Base-by-base conservation (phyloP, 345 rosid species). In the Salix brachista region DNA sequence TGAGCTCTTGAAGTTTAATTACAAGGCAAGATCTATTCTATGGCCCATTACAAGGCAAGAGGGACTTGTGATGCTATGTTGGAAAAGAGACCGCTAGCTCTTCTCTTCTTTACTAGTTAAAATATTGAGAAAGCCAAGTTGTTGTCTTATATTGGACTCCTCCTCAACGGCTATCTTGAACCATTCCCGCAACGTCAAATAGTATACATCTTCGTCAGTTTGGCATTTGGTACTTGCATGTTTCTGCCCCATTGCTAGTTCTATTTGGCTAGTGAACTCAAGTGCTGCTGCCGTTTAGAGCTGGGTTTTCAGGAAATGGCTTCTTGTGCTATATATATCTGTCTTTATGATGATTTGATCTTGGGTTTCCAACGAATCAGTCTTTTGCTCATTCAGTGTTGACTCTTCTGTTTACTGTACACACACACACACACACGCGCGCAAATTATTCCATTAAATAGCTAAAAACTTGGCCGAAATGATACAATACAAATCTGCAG, bases 391-490 rank as follows among this genome's bases (percentile, higher is more conserved):
- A 18, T 50, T 50, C 56, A 50, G n/a, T 50, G 8, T 18, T 5
- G 21, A 17, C 56, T 18, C 56, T 50, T 4, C 56, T 50, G 56
- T 50, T 50, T 5, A 50, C 56, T 50, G 17, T 1, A 50, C 6
- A 5, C 5, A 5, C 6, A 0, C 5, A 5, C 6, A 0, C 6
- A 0, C 6, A 0, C 28, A 1, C 28, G 30, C 30, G 30, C 0
- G 54, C 54, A 48, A 50, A 50, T 5, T 50, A 50, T 50, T 17
- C 5, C 56, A 50, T 50, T 50, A 0, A 50, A 50, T 50, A 5
- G 2, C 56, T 6, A 18, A 14, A 48, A 50, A 48, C 6, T 50
- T 50, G 56, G 56, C 56, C n/a, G 56, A 50, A 18, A 50, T 5
- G 56, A 50, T 17, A 50, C 6, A 6, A 50, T 50, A 18, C 56